Percentiles rank a stretch among this genome's conserved stretches.
Conservation (phyloP, 768 basidiomycete species). For the Rhodotorula toruloides region DNA sequence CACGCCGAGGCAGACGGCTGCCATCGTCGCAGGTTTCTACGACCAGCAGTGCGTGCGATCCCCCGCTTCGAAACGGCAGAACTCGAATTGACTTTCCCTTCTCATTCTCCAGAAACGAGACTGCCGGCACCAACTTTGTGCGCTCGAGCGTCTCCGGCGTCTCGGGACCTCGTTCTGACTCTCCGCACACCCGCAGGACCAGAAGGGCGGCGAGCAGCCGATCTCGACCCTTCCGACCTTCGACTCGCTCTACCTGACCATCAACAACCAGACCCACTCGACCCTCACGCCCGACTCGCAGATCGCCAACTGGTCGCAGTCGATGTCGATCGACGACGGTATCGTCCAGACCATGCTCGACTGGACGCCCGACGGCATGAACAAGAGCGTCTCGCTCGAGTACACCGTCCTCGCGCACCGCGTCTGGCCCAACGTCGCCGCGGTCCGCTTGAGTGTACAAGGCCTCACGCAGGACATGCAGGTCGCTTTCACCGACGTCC, state of each 20-base stretch:
- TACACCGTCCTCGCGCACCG: conserved; percentile 33
- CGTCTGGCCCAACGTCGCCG: conserved; percentile 20
- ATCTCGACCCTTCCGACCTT: conserved; percentile 35
- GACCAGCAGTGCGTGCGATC: conserved; percentile 6
- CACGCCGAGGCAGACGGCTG: conserved; percentile 22
- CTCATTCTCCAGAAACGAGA: too few species aligned
- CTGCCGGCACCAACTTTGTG: conserved; percentile 33
- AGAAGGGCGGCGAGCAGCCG: conserved; percentile 31
- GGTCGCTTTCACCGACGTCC: conserved; percentile 31
- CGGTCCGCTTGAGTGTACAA: conserved; percentile 15
- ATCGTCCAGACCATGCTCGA: conserved; percentile 23
- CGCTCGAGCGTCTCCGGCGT: neutral
- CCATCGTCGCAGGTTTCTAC: conserved; percentile 37
- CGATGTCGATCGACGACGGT: conserved; percentile 29
- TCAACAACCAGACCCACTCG: conserved; percentile 28
- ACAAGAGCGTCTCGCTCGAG: neutral
- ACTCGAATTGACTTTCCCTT: too few species aligned
- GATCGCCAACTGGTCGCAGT: conserved; percentile 34
- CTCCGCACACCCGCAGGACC: conserved; percentile 9
- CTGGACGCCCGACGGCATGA: conserved; percentile 5
- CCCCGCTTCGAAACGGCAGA: neutral
- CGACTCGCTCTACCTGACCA: conserved; percentile 27
- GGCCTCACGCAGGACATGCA: neutral
- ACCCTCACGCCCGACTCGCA: conserved; percentile 2
- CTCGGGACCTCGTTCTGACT: too few species aligned